phyloP scores from a whole-genome alignment of 768 basidiomycete genomes.

The Pleurotus tuber-regium region DNA sequence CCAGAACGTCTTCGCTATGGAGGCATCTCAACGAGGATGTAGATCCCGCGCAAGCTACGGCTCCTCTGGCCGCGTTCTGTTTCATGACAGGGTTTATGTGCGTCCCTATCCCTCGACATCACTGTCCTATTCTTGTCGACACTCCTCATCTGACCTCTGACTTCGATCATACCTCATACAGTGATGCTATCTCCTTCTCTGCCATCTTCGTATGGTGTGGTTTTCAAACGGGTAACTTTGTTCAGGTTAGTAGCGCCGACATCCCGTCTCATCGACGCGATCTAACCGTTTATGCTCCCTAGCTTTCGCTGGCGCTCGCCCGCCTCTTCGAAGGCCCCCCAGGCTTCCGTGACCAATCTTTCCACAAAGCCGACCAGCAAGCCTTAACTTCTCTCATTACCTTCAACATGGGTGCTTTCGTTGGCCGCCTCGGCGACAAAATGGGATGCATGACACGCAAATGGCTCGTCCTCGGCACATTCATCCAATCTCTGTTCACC shows the following conservation, averaged over 20 bases:
- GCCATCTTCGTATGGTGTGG: conserved; percentile 84
- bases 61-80: conserved; percentile 47
- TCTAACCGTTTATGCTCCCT: too few species aligned
- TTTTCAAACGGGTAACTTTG: conserved; percentile 80
- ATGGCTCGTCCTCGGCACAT: conserved; percentile 72
- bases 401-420: conserved; percentile 75
- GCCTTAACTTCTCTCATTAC: conserved; percentile 75
- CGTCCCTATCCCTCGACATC: conserved; percentile 16
- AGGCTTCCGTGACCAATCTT: conserved; percentile 49
- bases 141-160: too few species aligned
- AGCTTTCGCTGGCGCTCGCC: conserved; percentile 79
- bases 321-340: conserved; percentile 63
- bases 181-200: conserved; percentile 72
- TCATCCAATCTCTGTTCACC: conserved; percentile 74
- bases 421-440: conserved; percentile 83
- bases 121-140: background rate
- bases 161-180: conserved; percentile 21
- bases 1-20: conserved; percentile 7
- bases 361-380: conserved; percentile 82
- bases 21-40: conserved; percentile 23
- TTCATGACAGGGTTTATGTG: conserved; percentile 63
- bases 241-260: conserved; percentile 43
- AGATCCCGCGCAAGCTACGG: conserved; percentile 31
- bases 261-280: conserved; percentile 3
- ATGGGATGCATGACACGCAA: conserved; percentile 69